These are phyloP conservation scores for Ceratocystis albifundus DNA, from an alignment of 2,329 filamentous ascomycete species.

Conservation along the genomic window DNA sequence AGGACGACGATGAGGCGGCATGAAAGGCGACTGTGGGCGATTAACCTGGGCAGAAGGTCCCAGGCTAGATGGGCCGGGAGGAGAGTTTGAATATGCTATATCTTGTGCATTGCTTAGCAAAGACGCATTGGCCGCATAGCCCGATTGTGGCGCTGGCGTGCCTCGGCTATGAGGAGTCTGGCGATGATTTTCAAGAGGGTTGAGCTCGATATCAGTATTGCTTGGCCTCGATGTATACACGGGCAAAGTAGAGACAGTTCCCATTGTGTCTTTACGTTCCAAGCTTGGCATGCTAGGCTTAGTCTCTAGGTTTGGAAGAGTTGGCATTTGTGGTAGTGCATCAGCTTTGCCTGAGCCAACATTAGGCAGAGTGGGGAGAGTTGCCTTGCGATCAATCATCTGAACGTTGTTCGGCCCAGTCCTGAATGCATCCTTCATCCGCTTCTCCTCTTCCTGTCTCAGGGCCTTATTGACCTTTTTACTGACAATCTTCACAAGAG, in stretches of 20 bases:
- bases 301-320: conserved; percentile 37
- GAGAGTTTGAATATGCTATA: conserved; percentile 20
- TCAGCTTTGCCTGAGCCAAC: conserved; percentile 34
- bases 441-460: conserved; percentile 59
- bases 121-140: conserved; percentile 51
- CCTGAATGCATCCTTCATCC: conserved; percentile 43
- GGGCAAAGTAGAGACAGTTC: conserved; percentile 44
- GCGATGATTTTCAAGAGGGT: conserved; percentile 38
- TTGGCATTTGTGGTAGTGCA: conserved; percentile 46
- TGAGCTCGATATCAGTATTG: conserved; percentile 45
- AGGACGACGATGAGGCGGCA: conserved; percentile 16
- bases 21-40: conserved; percentile 17
- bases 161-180: conserved; percentile 42
- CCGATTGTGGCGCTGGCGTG: conserved; percentile 35
- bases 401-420: conserved; percentile 40
- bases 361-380: conserved; percentile 46
- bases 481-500: conserved; percentile 72
- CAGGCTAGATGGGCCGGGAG: conserved; percentile 9
- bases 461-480: conserved; percentile 81
- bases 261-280: conserved; percentile 44
- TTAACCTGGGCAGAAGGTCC: conserved; percentile 1
- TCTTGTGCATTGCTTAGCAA: conserved; percentile 48
- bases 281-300: conserved; percentile 28
- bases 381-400: conserved; percentile 47
- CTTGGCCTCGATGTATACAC: conserved; percentile 49